A percentile compares a stretch with the other conserved stretches of the same genome.
phyloP scores from a whole-genome alignment of 495 filamentous ascomycete genomes.

The Zalerion maritima region DNA sequence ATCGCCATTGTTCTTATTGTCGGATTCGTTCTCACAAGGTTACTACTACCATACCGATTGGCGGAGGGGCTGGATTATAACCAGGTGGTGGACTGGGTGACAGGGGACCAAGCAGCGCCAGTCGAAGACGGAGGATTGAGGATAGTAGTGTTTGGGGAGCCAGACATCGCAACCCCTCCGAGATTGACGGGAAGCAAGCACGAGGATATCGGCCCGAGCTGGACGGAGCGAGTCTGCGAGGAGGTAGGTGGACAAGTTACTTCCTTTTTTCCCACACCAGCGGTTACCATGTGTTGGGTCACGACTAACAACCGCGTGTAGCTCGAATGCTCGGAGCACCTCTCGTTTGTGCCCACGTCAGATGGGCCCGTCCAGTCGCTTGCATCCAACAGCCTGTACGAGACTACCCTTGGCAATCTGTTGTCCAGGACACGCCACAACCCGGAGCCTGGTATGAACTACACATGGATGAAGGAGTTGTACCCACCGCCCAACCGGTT shows the following conservation, averaged over 20 bases:
- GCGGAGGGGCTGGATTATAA: conserved; percentile 3
- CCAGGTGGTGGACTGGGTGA: conserved; percentile 7
- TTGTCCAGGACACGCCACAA: conserved; percentile 2
- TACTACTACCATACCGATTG: conserved; percentile 3
- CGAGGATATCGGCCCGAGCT: conserved; percentile 8
- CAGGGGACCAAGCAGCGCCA: conserved; percentile 4
- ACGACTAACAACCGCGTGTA: conserved; percentile 10
- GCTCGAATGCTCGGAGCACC: conserved; percentile 18
- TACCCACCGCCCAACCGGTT: conserved; percentile 14
- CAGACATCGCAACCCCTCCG: conserved; percentile 16
- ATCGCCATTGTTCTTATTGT: conserved; percentile 9
- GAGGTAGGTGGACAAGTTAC: conserved; percentile 6
- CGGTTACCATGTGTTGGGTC: conserved; percentile 6
- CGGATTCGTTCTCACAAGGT: conserved; percentile 9
- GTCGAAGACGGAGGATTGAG: conserved; percentile 9
- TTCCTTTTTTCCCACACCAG: conserved; percentile 3
- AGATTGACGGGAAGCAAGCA: conserved; percentile 1
- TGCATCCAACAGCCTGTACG: conserved; percentile 20
- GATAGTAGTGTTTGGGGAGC: conserved; percentile 19
- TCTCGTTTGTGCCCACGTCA: conserved; percentile 16
- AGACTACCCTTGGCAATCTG: conserved; percentile 9
- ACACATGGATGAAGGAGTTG: conserved; percentile 20
- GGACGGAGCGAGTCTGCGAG: conserved; percentile 13
- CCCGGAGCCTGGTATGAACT: conserved; percentile 15
- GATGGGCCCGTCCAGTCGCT: conserved; percentile 8